phyloP scores from a whole-genome alignment of 768 basidiomycete genomes.

The Holtermannia corniformis region DNA sequence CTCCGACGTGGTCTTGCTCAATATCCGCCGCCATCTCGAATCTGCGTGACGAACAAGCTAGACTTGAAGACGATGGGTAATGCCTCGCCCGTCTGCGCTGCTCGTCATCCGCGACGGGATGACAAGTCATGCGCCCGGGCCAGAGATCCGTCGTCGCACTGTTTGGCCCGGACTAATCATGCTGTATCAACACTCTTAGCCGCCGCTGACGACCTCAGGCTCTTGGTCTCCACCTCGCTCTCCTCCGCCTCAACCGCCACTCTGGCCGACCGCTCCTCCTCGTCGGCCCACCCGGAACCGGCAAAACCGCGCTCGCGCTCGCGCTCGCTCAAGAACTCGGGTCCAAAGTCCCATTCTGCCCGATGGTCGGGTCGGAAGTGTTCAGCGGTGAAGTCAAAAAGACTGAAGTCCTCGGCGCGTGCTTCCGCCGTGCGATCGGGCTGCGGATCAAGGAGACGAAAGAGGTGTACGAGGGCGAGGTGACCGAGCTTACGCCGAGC shows the following conservation, averaged over 20 bases:
- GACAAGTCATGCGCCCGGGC: no score
- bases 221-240: conserved; percentile 34
- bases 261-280: conserved; percentile 85
- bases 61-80: no score
- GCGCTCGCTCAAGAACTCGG: conserved; percentile 93
- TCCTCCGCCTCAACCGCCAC: conserved; percentile 35
- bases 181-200: not conserved
- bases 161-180: no score
- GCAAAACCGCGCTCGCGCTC: conserved; percentile 94
- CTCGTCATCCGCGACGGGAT: no score
- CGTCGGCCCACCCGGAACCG: conserved; percentile 92
- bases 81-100: no score
- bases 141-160: no score
- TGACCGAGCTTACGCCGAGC: conserved; percentile 90
- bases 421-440: conserved; percentile 89
- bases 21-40: no score
- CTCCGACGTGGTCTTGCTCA: no score
- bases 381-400: conserved; percentile 97
- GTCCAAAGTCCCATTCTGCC: conserved; percentile 90
- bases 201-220: conserved; percentile 11
- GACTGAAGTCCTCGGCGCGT: conserved; percentile 92
- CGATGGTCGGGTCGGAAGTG: conserved; percentile 97
- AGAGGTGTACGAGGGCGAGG: conserved; percentile 96
- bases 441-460: conserved; percentile 98
- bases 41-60: no score